Evolutionary conservation across 345 rosid genomes (phyloP).

Genomic region (Rhizophora apiculata): DNA sequence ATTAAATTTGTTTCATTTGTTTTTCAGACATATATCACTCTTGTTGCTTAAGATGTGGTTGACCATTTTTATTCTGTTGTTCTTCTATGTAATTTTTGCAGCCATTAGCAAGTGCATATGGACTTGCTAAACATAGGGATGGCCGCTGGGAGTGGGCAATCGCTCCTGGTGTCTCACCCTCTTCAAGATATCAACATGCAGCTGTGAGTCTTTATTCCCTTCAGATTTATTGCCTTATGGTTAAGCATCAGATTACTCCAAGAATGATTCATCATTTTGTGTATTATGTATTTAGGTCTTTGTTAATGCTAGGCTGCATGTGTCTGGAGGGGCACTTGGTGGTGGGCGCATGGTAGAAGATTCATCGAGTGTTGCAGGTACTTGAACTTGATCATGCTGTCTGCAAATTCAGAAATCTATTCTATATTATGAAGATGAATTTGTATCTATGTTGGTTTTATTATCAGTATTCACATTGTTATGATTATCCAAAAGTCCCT

Average conservation of each 20-base stretch:
- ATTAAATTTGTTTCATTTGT: neutral
- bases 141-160: constrained; percentile 99
- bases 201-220: constrained; percentile 58
- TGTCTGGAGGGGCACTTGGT: constrained; percentile 99
- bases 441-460: neutral
- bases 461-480: too few species aligned
- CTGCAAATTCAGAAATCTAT: neutral
- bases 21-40: neutral
- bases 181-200: constrained; percentile 99
- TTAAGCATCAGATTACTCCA: constrained; percentile 1
- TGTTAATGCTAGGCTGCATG: constrained; percentile 98
- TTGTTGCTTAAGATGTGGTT: constrained; percentile 19
- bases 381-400: constrained; percentile 20
- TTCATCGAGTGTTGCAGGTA: constrained; percentile 97
- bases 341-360: constrained; percentile 99
- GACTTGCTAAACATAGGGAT: constrained; percentile 98
- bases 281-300: constrained; percentile 57
- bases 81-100: constrained; percentile 29
- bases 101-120: constrained; percentile 98
- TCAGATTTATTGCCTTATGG: constrained; percentile 7
- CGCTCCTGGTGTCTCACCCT: constrained; percentile 98
- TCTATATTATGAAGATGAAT: neutral
- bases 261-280: constrained; percentile 13
- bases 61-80: constrained; percentile 5
- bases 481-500: too few species aligned